Evolutionary conservation across 306 rosid species (phyloP).

Genomic region (Herpetospermum pedunculosum): DNA sequence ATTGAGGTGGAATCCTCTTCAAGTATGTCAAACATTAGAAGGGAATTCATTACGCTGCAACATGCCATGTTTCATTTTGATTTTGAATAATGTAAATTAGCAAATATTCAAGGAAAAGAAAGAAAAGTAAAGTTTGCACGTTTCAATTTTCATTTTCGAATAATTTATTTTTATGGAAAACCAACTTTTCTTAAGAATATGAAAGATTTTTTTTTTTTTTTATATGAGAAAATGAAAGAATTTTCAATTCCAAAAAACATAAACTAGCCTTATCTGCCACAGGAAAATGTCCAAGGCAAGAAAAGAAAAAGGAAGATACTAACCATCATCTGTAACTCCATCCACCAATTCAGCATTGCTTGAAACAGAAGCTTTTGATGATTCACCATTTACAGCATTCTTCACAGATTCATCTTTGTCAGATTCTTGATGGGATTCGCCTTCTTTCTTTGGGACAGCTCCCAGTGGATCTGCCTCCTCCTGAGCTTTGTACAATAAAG

Average conservation of each 20-base stretch:
- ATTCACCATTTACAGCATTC: conserved; percentile 46
- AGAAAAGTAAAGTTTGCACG: background rate
- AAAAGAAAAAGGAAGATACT: conserved; percentile 12
- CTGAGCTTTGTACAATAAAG: conserved; percentile 79
- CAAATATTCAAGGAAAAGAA: background rate
- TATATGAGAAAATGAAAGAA: too few species aligned
- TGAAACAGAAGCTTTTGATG: conserved; percentile 47
- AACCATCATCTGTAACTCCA: conserved; percentile 47
- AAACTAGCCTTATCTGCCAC: background rate
- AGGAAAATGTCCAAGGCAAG: background rate
- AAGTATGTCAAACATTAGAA: background rate
- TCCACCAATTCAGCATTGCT: conserved; percentile 44
- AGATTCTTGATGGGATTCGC: conserved; percentile 44
- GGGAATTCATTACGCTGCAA: background rate
- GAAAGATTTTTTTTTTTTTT: too few species aligned
- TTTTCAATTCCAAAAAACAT: background rate
- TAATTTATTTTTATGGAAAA: too few species aligned
- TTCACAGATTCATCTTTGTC: conserved; percentile 46
- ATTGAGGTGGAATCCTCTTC: background rate
- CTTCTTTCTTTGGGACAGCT: conserved; percentile 69
- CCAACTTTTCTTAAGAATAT: too few species aligned
- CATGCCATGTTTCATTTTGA: background rate
- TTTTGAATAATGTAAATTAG: background rate
- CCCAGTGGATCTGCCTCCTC: conserved; percentile 94
- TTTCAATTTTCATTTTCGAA: background rate